These are phyloP conservation scores for Rhynchosporium graminicola DNA, from an alignment of 2,329 filamentous ascomycete species.

Conservation along the genomic window DNA sequence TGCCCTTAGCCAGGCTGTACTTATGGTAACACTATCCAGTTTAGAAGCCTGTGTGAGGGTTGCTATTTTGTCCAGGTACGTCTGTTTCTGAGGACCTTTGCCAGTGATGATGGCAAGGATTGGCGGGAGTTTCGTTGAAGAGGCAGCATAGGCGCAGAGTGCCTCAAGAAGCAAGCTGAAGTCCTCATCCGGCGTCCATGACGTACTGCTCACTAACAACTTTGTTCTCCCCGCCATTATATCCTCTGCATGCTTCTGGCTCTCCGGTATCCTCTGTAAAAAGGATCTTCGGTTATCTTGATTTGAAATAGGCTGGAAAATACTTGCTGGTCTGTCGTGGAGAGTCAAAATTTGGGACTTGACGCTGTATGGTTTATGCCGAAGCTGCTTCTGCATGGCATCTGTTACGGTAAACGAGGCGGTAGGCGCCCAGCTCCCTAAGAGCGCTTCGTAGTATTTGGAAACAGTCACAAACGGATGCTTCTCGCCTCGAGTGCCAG, in stretches of 20 bases:
- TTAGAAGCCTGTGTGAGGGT: conserved; percentile 61
- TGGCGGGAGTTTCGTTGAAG: conserved; percentile 49
- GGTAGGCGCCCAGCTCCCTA: conserved; percentile 66
- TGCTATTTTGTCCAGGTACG: conserved; percentile 69
- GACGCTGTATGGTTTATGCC: conserved; percentile 62
- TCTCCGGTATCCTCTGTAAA: conserved; percentile 65
- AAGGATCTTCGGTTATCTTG: conserved; percentile 54
- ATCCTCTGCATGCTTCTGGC: conserved; percentile 57
- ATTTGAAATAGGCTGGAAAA: conserved; percentile 71
- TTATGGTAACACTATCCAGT: conserved; percentile 69
- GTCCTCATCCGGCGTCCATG: conserved; percentile 96
- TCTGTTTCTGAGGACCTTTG: conserved; percentile 80
- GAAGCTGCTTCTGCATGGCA: conserved; percentile 79
- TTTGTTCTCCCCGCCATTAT: conserved; percentile 61
- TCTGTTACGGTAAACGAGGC: conserved; percentile 86
- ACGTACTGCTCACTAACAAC: conserved; percentile 88
- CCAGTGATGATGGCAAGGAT: conserved; percentile 93
- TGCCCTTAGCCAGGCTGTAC: conserved; percentile 82
- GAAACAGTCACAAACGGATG: conserved; percentile 80
- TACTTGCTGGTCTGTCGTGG: conserved; percentile 81
- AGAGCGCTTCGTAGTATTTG: conserved; percentile 72
- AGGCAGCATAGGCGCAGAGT: conserved; percentile 69
- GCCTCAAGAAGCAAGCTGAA: conserved; percentile 86
- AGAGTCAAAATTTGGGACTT: conserved; percentile 67
- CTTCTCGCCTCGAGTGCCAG: conserved; percentile 53